A percentile compares a stretch with the other conserved stretches of the same genome.
Evolutionary conservation across 495 filamentous ascomycete species (phyloP).

Genomic region (Cairneyella variabilis): DNA sequence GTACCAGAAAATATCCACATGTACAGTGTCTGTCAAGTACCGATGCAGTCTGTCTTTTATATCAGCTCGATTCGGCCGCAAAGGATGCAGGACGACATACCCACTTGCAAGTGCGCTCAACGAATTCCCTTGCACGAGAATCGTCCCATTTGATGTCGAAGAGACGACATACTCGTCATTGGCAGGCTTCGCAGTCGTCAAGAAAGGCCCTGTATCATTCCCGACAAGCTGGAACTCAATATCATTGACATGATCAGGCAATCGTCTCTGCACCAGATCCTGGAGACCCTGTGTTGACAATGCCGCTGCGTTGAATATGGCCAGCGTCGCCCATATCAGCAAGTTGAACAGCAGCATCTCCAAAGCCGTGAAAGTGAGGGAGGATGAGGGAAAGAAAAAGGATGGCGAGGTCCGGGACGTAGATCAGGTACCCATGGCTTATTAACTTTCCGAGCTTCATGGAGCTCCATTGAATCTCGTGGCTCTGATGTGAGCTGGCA

Average conservation of each 20-base stretch:
- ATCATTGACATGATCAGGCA: constrained; percentile 38
- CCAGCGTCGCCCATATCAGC: too few species aligned
- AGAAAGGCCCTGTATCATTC: constrained; percentile 11
- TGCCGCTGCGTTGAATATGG: too few species aligned
- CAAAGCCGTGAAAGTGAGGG: too few species aligned
- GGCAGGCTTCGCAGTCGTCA: constrained; percentile 6
- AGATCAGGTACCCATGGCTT: too few species aligned
- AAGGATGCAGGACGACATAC: too few species aligned
- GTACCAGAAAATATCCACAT: constrained; percentile 52
- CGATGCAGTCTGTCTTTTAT: constrained; percentile 36
- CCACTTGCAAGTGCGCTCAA: constrained; percentile 43
- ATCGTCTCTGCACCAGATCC: constrained; percentile 41
- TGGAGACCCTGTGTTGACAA: constrained; percentile 42
- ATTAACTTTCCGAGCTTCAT: too few species aligned
- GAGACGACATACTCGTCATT: constrained; percentile 44
- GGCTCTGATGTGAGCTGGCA: too few species aligned
- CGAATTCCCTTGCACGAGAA: constrained; percentile 42
- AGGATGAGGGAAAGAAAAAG: too few species aligned
- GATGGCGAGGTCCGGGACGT: too few species aligned
- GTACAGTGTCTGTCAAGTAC: constrained; percentile 43
- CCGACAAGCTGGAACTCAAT: constrained; percentile 38
- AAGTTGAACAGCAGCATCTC: too few species aligned
- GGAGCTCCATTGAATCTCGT: too few species aligned
- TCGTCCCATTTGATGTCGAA: constrained; percentile 33
- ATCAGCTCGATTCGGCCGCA: too few species aligned